phyloP scores from a whole-genome alignment of 2,329 filamentous ascomycete genomes.

The Microdochium nivale region DNA sequence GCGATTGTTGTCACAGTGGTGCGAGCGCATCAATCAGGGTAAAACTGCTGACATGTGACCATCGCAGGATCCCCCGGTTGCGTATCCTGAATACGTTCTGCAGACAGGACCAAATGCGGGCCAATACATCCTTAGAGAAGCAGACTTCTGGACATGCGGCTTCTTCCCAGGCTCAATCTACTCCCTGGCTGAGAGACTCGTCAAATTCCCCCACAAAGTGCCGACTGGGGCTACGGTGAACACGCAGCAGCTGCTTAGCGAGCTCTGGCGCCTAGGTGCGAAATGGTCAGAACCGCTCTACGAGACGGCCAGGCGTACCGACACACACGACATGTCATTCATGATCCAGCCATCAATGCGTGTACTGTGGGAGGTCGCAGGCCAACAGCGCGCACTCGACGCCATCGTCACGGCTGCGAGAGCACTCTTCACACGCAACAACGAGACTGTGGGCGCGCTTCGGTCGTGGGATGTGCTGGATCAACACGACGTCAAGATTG shows the following conservation, averaged over 20 bases:
- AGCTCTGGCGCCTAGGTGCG: constrained; percentile 14
- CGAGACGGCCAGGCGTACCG: constrained; percentile 29
- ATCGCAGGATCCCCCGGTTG: constrained; percentile 2
- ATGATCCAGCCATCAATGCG: constrained; percentile 39
- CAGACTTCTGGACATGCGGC: constrained; percentile 32
- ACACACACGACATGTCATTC: constrained; percentile 47
- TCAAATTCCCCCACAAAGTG: constrained; percentile 16
- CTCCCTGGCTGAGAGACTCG: constrained; percentile 21
- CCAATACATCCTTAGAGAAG: constrained; percentile 17
- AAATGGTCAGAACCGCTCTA: constrained; percentile 26
- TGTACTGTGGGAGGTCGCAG: constrained; percentile 36
- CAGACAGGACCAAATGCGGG: constrained; percentile 16
- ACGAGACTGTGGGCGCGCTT: constrained; percentile 30
- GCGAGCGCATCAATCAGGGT: too few species aligned
- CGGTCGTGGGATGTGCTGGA: constrained; percentile 36
- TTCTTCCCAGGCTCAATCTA: constrained; percentile 30
- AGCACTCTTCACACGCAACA: constrained; percentile 32
- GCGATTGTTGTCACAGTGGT: neutral
- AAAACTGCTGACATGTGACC: neutral
- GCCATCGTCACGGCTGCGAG: constrained; percentile 33
- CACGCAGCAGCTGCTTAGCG: constrained; percentile 3
- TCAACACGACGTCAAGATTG: constrained; percentile 19
- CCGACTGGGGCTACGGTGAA: neutral
- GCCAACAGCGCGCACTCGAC: constrained; percentile 25
- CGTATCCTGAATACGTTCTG: constrained; percentile 23